Conservation (phyloP, 2,329 filamentous ascomycete species). For the Phialophora expanda region DNA sequence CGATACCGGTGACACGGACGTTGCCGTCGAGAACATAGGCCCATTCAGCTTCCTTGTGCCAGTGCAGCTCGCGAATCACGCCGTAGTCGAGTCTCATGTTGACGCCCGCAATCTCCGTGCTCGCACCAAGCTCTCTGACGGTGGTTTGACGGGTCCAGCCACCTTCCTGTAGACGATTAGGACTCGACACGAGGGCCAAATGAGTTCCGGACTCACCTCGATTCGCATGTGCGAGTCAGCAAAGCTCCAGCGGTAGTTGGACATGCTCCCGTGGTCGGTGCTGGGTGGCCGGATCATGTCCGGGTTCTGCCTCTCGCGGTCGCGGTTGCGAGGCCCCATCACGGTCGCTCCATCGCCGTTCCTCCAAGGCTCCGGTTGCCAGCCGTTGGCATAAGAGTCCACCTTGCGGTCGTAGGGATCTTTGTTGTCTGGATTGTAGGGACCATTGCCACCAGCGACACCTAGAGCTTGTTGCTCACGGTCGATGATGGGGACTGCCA, state of each 20-base stretch:
- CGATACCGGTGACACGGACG: constrained; percentile 73
- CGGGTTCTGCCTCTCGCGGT: constrained; percentile 71
- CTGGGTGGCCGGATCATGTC: constrained; percentile 73
- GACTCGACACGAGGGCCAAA: neutral
- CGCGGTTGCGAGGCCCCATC: constrained; percentile 71
- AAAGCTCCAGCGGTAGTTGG: constrained; percentile 76
- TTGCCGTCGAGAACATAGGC: constrained; percentile 73
- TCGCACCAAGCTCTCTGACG: constrained; percentile 45
- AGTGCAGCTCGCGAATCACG: constrained; percentile 77
- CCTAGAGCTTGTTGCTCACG: constrained; percentile 49
- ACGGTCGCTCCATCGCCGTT: constrained; percentile 70
- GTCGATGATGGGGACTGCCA: constrained; percentile 30
- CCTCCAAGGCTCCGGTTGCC: constrained; percentile 64
- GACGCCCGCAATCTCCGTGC: constrained; percentile 72
- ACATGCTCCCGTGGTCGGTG: constrained; percentile 72
- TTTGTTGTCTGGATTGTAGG: constrained; percentile 29
- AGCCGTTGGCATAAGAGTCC: constrained; percentile 32
- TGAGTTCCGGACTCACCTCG: constrained; percentile 55
- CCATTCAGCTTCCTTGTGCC: constrained; percentile 83
- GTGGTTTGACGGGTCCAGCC: constrained; percentile 76
- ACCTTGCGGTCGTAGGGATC: constrained; percentile 35
- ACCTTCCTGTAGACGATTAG: constrained; percentile 60
- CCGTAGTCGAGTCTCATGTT: constrained; percentile 78
- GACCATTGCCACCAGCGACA: constrained; percentile 19
- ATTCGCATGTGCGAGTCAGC: constrained; percentile 68